phyloP scores from a whole-genome alignment of 2,329 filamentous ascomycete species.

The Beauveria bassiana region DNA sequence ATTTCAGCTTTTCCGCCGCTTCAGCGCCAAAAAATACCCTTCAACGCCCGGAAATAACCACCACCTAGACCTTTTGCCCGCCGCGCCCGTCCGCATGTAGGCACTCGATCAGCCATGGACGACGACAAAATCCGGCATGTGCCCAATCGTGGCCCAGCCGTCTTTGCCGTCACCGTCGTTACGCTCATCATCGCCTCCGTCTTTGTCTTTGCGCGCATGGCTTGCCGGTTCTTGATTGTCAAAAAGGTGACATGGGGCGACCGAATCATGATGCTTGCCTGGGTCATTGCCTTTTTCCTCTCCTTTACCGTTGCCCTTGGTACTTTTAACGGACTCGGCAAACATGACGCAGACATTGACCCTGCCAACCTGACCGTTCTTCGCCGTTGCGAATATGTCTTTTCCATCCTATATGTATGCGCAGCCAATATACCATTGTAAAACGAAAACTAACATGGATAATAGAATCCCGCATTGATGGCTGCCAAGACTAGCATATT shows the following conservation, averaged over 20 bases:
- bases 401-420: slow-evolving; percentile 55
- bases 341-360: slow-evolving; percentile 54
- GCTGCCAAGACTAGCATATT: slow-evolving; percentile 88
- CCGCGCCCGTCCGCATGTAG: background rate
- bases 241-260: slow-evolving; percentile 68
- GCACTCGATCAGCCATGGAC: background rate
- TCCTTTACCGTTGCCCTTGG: slow-evolving; percentile 60
- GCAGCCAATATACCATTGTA: too few species aligned
- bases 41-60: background rate
- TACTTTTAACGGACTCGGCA: slow-evolving; percentile 58
- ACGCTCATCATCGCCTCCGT: slow-evolving; percentile 63
- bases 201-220: slow-evolving; percentile 67
- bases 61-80: background rate
- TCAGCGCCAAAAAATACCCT: background rate
- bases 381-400: slow-evolving; percentile 54
- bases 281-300: slow-evolving; percentile 62
- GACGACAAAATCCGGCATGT: slow-evolving; percentile 20
- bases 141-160: slow-evolving; percentile 48
- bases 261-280: slow-evolving; percentile 72
- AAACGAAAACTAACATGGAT: background rate
- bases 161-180: slow-evolving; percentile 62
- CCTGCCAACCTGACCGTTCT: slow-evolving; percentile 40
- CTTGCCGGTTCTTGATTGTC: slow-evolving; percentile 67
- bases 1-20: background rate
- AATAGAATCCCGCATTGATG: slow-evolving; percentile 87